Base-by-base conservation (phyloP, 805 yeast species). In the Kuraishia hungarica region DNA sequence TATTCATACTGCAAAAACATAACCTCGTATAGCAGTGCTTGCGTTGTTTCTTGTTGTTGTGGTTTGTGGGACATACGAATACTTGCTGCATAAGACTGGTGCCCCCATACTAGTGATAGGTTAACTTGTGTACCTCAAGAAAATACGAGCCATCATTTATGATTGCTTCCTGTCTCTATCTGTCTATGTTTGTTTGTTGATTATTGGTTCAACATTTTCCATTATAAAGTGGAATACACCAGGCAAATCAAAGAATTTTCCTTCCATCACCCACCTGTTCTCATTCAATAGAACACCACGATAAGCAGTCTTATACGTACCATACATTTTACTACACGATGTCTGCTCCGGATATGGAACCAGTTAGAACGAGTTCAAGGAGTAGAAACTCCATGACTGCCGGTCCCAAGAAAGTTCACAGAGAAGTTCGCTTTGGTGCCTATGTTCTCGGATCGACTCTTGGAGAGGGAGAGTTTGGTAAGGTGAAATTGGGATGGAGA, bases 401-500 rank as follows among this genome's bases (percentile, higher is more conserved):
- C 11, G 43, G 17, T 35, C 11, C 51, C 29, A 49, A 49, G n/a
- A 39, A 22, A 17, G 23, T 19, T 10, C 53, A 51, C 48, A 75
- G 87, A 59, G 91, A 87, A 65, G 85, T 87, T 21, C 79, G 96
- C 47, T 92, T 94, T 67, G 99, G 99, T 24, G 84, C 89, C 15
- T 94, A 92, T 65, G 81, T 89, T 22, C 77, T 94, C 7, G 99
- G 98, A 2, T 85, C 96, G 15, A 93, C 99, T 0, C 73, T 94
- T 15, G 99, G 99, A 39, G 97, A 94, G 72, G 99, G 99, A 52
- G 99, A 94, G 67, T 94, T 94, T 70, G 99, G 99, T 57, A 93
- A 94, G 70, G 99, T 94, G 56, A 94, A 93, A 68, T 76, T 94
- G 22, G 98, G 97, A 15, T 93, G 97, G 97, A 78, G 96, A 57